These are phyloP conservation scores for Saxophila tyrrhenica DNA, from an alignment of 495 filamentous ascomycete species.

Conservation along the genomic window DNA sequence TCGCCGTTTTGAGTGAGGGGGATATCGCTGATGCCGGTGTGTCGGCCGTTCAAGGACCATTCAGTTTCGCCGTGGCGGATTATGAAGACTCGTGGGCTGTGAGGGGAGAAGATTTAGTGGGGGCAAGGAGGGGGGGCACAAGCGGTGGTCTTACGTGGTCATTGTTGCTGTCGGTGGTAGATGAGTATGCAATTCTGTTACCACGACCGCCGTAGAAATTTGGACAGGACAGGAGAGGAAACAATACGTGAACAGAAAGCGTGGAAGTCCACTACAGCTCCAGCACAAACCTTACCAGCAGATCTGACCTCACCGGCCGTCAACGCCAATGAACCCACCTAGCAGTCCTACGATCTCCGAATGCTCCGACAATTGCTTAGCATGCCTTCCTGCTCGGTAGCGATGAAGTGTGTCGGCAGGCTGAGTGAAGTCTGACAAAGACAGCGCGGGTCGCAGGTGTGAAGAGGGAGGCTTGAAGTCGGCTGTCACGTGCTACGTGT, in stretches of 20 bases:
- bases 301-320: neutral
- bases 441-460: neutral
- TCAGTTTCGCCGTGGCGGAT: constrained; percentile 92
- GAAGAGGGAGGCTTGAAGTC: neutral
- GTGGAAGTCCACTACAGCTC: neutral
- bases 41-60: constrained; percentile 84
- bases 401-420: neutral
- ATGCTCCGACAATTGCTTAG: neutral
- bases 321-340: neutral
- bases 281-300: neutral
- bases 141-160: too few species aligned
- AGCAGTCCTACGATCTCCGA: neutral
- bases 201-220: too few species aligned
- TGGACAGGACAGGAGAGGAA: too few species aligned
- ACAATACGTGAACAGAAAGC: neutral
- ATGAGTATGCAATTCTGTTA: too few species aligned
- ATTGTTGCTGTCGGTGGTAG: too few species aligned
- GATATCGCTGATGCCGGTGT: constrained; percentile 81
- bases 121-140: neutral
- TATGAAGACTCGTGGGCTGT: constrained; percentile 83
- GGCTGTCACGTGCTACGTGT: neutral
- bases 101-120: constrained; percentile 41
- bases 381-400: too few species aligned
- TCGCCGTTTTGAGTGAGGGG: constrained; percentile 79
- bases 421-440: neutral